A percentile compares a stretch with the other conserved stretches of the same genome.
phyloP scores from a whole-genome alignment of 2,329 filamentous ascomycete species.

The Cladosporium velox region DNA sequence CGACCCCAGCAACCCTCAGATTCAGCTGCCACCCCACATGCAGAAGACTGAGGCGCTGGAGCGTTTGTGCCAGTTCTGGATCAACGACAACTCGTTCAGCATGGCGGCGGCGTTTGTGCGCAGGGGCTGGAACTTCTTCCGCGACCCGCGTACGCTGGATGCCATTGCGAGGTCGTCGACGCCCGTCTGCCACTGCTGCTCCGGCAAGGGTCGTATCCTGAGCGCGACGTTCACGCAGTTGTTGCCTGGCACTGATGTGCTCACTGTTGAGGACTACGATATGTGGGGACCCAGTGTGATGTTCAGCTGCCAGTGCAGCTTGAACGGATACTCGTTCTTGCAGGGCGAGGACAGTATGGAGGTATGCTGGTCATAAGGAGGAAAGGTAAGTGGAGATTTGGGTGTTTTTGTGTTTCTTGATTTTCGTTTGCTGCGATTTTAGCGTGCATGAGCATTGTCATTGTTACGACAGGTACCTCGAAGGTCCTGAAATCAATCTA shows the following conservation, averaged over 20 bases:
- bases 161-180: neutral
- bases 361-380: neutral
- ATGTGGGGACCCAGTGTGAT: constrained; percentile 1
- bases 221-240: constrained; percentile 10
- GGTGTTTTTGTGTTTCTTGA: neutral
- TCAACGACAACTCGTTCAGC: constrained; percentile 7
- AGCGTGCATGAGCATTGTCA: neutral
- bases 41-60: neutral
- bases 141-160: constrained; percentile 11
- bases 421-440: neutral
- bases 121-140: constrained; percentile 14
- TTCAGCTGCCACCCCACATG: neutral
- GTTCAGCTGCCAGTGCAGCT: constrained; percentile 1
- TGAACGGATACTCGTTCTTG: constrained; percentile 5
- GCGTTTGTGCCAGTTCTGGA: neutral
- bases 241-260: constrained; percentile 7
- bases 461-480: neutral
- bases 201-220: neutral
- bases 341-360: neutral
- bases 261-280: constrained; percentile 9
- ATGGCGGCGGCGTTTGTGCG: neutral
- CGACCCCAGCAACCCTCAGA: constrained; percentile 10
- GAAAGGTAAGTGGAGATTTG: neutral
- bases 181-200: constrained; percentile 6
- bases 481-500: neutral